Percentiles rank a stretch among this genome's conserved stretches.
These are phyloP conservation scores for Hypoxylon sp. DNA, from an alignment of 2,329 filamentous ascomycete species.

Conservation along the genomic window DNA sequence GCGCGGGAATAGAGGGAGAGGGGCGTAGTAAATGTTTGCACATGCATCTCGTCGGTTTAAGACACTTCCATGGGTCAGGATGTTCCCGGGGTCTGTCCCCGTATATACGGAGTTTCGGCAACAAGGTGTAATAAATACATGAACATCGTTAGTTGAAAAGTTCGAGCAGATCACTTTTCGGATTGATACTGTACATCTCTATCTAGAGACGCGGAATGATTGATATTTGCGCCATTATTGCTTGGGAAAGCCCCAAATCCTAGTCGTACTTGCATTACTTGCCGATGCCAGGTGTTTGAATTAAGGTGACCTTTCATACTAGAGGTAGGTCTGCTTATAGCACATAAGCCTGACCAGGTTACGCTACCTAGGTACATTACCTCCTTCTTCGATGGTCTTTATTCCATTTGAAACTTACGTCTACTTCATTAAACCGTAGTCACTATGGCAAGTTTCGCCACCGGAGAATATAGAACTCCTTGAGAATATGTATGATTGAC, in stretches of 20 bases:
- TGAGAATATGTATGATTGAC: too few relatives aligned
- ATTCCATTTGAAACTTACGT: too few relatives aligned
- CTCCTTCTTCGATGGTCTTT: too few relatives aligned
- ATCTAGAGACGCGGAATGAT: background rate
- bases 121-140: background rate
- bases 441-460: too few relatives aligned
- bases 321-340: background rate
- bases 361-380: background rate
- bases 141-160: background rate
- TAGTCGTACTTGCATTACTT: background rate
- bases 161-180: background rate
- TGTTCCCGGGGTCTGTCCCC: background rate
- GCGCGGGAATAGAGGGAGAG: conserved; percentile 43
- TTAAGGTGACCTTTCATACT: background rate
- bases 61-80: background rate
- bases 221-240: background rate
- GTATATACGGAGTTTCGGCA: conserved; percentile 32
- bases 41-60: conserved; percentile 4
- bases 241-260: background rate
- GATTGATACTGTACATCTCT: conserved; percentile 1
- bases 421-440: too few relatives aligned
- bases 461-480: too few relatives aligned
- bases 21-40: conserved; percentile 23
- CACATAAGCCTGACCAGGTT: background rate
- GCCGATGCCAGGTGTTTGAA: too few relatives aligned